Conservation (phyloP, 2,329 filamentous ascomycete genomes). For the Bipolaris sorokiniana region DNA sequence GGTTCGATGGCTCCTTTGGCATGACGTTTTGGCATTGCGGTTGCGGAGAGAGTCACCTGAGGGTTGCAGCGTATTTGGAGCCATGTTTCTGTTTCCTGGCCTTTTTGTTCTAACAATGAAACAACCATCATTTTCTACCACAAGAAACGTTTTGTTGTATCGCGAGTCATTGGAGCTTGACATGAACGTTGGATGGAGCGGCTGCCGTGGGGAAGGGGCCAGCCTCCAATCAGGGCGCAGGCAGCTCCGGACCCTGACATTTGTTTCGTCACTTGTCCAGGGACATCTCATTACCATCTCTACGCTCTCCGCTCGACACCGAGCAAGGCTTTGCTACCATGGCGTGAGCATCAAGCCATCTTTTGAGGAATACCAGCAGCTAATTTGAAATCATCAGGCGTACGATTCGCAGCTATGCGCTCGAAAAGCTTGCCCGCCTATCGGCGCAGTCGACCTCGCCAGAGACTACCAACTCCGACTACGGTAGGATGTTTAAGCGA, state of each 20-base stretch:
- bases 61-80: background rate
- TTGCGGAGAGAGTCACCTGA: background rate
- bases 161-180: background rate
- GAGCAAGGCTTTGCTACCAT: constrained; percentile 11
- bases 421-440: constrained; percentile 58
- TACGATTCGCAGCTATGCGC: constrained; percentile 55
- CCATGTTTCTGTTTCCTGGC: background rate
- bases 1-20: constrained; percentile 5
- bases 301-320: constrained; percentile 9
- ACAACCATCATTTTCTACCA: background rate
- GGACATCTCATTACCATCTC: constrained; percentile 7
- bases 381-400: constrained; percentile 28
- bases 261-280: constrained; percentile 22
- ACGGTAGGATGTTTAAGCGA: constrained; percentile 52
- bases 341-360: constrained; percentile 3
- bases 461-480: constrained; percentile 43
- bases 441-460: constrained; percentile 49
- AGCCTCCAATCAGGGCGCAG: constrained; percentile 18
- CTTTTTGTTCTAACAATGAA: background rate
- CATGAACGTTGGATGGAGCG: background rate
- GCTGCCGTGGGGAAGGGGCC: background rate
- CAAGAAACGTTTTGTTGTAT: background rate
- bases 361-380: background rate
- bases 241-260: constrained; percentile 18
- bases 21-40: constrained; percentile 7